Percentiles rank a stretch among this genome's conserved stretches.
Evolutionary conservation across 1,284 basidiomycete species (phyloP).

Genomic region (Grifola frondosa): DNA sequence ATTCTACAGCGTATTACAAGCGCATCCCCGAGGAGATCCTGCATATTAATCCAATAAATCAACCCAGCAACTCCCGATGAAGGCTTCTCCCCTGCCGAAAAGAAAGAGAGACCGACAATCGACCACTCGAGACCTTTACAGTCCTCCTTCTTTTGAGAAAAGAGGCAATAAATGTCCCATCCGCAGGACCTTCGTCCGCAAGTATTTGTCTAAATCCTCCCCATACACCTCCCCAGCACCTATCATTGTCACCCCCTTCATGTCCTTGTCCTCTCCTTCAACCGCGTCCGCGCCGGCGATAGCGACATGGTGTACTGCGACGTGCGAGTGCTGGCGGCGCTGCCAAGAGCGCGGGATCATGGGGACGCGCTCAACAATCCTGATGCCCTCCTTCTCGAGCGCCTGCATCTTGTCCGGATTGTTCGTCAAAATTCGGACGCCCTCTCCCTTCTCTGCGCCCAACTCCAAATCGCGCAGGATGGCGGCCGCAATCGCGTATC

Average conservation of each 20-base stretch:
- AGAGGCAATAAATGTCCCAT: slow-evolving; percentile 95
- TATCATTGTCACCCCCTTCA: slow-evolving; percentile 79
- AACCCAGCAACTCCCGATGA: too few relatives aligned
- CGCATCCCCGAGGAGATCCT: too few relatives aligned
- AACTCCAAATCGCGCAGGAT: slow-evolving; percentile 89
- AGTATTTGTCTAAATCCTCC: slow-evolving; percentile 91
- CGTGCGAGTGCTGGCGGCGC: slow-evolving; percentile 36
- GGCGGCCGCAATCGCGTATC: slow-evolving; percentile 89
- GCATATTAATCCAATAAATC: too few relatives aligned
- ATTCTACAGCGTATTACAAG: too few relatives aligned
- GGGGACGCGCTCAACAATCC: slow-evolving; percentile 81
- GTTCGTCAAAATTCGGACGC: slow-evolving; percentile 89
- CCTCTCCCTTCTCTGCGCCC: slow-evolving; percentile 54
- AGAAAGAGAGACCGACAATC: too few relatives aligned
- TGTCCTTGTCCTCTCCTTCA: slow-evolving; percentile 40
- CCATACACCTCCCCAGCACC: slow-evolving; percentile 81
- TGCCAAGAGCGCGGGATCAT: slow-evolving; percentile 97
- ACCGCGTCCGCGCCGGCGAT: slow-evolving; percentile 23
- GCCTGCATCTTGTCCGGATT: slow-evolving; percentile 97
- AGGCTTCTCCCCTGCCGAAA: too few relatives aligned
- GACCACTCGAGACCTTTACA: not conserved
- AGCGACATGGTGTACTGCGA: slow-evolving; percentile 22
- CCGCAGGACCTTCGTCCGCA: slow-evolving; percentile 91
- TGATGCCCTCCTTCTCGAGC: slow-evolving; percentile 81
- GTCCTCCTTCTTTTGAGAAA: slow-evolving; percentile 6